Conservation (phyloP, 2,329 filamentous ascomycete species). For the Aspergillus carbonarius region DNA sequence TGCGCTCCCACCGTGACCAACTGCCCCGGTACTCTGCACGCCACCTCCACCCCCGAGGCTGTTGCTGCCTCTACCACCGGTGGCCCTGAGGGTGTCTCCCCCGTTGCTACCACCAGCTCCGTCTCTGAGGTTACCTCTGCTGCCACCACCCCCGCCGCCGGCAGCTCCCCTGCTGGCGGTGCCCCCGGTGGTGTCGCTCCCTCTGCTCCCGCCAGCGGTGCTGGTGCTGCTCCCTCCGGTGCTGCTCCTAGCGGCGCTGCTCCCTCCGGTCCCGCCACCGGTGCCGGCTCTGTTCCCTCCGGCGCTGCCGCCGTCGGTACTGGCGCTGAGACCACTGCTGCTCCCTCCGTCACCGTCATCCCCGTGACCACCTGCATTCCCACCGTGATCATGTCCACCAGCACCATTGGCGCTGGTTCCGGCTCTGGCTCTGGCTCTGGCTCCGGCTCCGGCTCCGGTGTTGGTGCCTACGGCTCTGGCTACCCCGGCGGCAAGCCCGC, state of each 20-base stretch:
- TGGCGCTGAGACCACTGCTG: conserved; percentile 14
- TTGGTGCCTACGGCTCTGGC: conserved; percentile 12
- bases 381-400: conserved; percentile 32
- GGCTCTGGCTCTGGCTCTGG: conserved; percentile 9
- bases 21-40: conserved; percentile 47
- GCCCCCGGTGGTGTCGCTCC: background rate
- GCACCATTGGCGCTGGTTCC: conserved; percentile 22
- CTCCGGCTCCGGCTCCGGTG: conserved; percentile 9
- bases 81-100: conserved; percentile 1
- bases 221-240: conserved; percentile 9
- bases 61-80: conserved; percentile 17
- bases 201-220: background rate
- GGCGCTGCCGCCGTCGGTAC: conserved; percentile 14
- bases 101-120: conserved; percentile 9
- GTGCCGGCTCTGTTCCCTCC: conserved; percentile 18
- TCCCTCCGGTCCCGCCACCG: conserved; percentile 11
- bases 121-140: conserved; percentile 1
- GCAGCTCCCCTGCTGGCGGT: conserved; percentile 6
- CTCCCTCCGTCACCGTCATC: conserved; percentile 26
- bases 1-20: conserved; percentile 61
- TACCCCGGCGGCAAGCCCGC: conserved; percentile 11
- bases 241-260: conserved; percentile 3
- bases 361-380: conserved; percentile 34
- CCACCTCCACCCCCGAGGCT: conserved; percentile 26
- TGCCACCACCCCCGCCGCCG: background rate